phyloP scores from a whole-genome alignment of 176 grass and related monocot species.

The Puccinellia tenuiflora region DNA sequence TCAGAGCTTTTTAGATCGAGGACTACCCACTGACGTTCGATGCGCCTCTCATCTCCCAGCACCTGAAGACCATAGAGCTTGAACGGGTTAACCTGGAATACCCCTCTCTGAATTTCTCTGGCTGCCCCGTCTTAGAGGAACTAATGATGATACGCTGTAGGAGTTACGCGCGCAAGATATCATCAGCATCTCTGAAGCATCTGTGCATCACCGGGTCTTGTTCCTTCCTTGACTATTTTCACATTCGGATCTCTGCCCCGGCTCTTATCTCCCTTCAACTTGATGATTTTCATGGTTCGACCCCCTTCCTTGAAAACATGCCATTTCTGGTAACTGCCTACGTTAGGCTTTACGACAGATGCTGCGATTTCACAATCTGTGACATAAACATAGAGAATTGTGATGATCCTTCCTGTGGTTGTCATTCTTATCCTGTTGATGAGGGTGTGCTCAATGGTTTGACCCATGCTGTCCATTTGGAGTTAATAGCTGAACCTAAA shows the following conservation, averaged over 20 bases:
- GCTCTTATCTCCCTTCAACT: not conserved
- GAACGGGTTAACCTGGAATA: not conserved
- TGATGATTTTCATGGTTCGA: not conserved
- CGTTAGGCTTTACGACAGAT: not conserved
- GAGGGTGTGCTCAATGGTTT: not conserved
- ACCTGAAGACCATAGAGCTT: not conserved
- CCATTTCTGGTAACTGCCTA: not conserved
- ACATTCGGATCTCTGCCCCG: not conserved
- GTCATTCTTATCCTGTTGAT: not conserved
- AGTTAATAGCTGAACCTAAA: not conserved
- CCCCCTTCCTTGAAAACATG: not conserved
- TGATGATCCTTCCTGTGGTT: not conserved
- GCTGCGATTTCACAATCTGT: not conserved
- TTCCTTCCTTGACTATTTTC: not conserved
- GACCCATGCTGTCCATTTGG: not conserved
- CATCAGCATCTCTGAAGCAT: not conserved
- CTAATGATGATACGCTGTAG: not conserved
- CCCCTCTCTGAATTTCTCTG: not conserved
- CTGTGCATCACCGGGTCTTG: not conserved
- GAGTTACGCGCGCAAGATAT: not conserved
- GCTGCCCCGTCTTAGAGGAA: not conserved
- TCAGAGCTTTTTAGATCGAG: not conserved
- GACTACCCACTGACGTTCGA: not conserved
- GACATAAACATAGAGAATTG: fast-evolving
- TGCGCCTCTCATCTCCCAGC: not conserved